phyloP scores from a whole-genome alignment of 768 basidiomycete genomes.

The Boletus edulis region DNA sequence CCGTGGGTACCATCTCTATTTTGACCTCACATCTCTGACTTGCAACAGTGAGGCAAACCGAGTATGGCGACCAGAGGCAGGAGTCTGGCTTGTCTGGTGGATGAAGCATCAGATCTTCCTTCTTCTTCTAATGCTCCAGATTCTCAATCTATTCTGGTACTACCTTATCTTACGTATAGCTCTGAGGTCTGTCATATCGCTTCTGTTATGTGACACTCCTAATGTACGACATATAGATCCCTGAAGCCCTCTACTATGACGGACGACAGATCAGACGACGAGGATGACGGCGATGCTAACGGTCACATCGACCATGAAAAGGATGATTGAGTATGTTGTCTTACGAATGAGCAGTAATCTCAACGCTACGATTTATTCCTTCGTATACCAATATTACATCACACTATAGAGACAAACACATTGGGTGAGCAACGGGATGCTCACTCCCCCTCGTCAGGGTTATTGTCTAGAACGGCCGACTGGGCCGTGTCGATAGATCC shows the following conservation, averaged over 20 bases:
- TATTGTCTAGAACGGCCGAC: background rate
- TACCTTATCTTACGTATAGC: slow-evolving; percentile 78
- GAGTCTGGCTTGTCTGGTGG: slow-evolving; percentile 73
- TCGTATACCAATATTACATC: slow-evolving; percentile 5
- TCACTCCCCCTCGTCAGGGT: background rate
- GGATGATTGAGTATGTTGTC: slow-evolving; percentile 25
- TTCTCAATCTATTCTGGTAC: slow-evolving; percentile 94
- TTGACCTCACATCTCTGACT: background rate
- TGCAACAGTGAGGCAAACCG: slow-evolving; percentile 49
- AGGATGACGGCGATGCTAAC: slow-evolving; percentile 47
- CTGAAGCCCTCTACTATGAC: slow-evolving; percentile 43
- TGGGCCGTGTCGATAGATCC: slow-evolving; percentile 21
- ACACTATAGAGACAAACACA: slow-evolving; percentile 4
- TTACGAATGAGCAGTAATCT: slow-evolving; percentile 5
- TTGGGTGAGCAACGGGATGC: background rate
- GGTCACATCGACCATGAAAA: slow-evolving; percentile 28
- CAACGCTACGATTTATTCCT: slow-evolving; percentile 1
- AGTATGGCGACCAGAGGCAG: slow-evolving; percentile 57
- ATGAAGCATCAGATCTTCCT: slow-evolving; percentile 79
- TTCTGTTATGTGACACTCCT: background rate
- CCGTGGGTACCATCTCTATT: slow-evolving; percentile 52
- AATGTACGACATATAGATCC: slow-evolving; percentile 41
- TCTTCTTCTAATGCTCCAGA: slow-evolving; percentile 72
- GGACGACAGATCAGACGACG: slow-evolving; percentile 84
- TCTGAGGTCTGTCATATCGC: slow-evolving; percentile 49